Evolutionary conservation across 163 green algal genomes (phyloP).

Genomic region (Chlorella variabilis): DNA sequence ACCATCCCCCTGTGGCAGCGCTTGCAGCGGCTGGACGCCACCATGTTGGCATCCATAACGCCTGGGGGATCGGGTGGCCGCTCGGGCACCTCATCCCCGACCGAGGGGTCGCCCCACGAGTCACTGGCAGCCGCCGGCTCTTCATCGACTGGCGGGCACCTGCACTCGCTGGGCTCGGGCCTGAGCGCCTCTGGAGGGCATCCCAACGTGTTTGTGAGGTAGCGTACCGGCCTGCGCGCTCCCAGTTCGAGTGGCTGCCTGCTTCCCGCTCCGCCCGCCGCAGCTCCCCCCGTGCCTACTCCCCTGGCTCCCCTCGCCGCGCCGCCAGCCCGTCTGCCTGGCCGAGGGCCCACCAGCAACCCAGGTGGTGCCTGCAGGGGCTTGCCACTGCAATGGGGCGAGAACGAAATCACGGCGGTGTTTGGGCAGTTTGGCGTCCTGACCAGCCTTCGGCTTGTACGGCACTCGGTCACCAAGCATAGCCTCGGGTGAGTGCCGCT

Average conservation of each 20-base stretch:
- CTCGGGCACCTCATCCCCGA: neutral
- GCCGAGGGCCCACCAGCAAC: neutral
- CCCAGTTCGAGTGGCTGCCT: too few relatives aligned
- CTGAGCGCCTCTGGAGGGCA: neutral
- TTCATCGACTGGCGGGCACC: neutral
- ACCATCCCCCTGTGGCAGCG: too few relatives aligned
- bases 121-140: conserved; percentile 2
- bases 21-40: too few relatives aligned
- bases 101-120: neutral
- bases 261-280: too few relatives aligned
- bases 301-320: too few relatives aligned
- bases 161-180: conserved; percentile 3
- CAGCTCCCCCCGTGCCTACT: neutral
- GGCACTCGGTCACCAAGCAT: conserved; percentile 50
- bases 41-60: neutral
- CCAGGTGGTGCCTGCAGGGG: conserved; percentile 9
- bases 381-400: conserved; percentile 45
- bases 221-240: neutral
- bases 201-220: conserved; percentile 35
- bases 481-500: conserved; percentile 39
- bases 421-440: conserved; percentile 48
- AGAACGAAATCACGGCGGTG: conserved; percentile 44
- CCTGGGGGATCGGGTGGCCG: neutral
- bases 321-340: too few relatives aligned
- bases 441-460: conserved; percentile 44